Conservation (phyloP, 345 rosid species). For the Salix viminalis region DNA sequence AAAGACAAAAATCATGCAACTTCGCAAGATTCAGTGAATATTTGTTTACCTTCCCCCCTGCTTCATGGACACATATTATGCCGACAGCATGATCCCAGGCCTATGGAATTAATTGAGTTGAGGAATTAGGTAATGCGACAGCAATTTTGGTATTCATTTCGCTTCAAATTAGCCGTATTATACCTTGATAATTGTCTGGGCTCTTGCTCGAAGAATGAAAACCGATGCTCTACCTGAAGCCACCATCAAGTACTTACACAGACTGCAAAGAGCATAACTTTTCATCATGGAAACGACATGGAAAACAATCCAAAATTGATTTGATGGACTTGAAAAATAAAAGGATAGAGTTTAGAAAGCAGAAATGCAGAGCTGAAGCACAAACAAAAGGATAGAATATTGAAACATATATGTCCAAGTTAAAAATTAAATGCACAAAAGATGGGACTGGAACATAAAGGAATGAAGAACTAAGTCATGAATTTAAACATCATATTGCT, state of each 20-base stretch:
- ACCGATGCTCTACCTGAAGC: constrained; percentile 69
- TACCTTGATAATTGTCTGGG: constrained; percentile 48
- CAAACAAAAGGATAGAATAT: background rate
- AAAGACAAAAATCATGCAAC: background rate
- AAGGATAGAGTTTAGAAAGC: background rate
- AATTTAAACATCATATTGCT: background rate
- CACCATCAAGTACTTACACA: constrained; percentile 73
- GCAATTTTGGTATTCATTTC: background rate
- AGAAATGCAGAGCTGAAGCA: background rate
- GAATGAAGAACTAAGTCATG: too few relatives aligned
- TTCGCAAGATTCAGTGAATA: background rate
- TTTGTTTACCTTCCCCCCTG: constrained; percentile 76
- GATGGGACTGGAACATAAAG: too few relatives aligned
- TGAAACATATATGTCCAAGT: too few relatives aligned
- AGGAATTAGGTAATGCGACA: constrained; percentile 7
- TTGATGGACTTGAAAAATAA: background rate
- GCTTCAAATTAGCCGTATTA: background rate
- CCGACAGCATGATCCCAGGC: constrained; percentile 99
- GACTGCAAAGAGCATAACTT: constrained; percentile 34
- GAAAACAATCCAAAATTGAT: background rate
- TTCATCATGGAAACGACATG: constrained; percentile 12
- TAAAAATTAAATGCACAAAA: too few relatives aligned
- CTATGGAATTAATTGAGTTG: constrained; percentile 30
- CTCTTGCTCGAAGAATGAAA: constrained; percentile 39
- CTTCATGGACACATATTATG: constrained; percentile 75